Conservation (phyloP, 2,329 filamentous ascomycete species). For the Penicillium brasilianum region DNA sequence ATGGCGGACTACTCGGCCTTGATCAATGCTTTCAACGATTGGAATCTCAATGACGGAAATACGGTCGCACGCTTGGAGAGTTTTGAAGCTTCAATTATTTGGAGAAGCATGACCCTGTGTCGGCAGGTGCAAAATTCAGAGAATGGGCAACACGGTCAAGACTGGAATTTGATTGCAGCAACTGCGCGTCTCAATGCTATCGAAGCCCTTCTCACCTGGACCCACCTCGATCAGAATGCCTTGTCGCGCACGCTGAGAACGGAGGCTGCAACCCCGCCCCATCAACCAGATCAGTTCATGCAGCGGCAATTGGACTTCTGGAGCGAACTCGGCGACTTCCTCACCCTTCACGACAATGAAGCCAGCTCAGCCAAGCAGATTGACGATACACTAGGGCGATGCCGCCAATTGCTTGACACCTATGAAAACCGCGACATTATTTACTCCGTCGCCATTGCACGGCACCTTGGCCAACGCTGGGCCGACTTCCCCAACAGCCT, state of each 20-base stretch:
- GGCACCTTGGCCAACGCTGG: conserved; percentile 72
- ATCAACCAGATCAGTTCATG: conserved; percentile 57
- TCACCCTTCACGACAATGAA: conserved; percentile 67
- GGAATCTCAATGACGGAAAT: conserved; percentile 44
- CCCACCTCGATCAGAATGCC: conserved; percentile 62
- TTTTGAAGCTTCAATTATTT: conserved; percentile 64
- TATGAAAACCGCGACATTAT: conserved; percentile 88
- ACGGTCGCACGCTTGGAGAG: conserved; percentile 52
- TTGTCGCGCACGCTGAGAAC: conserved; percentile 51
- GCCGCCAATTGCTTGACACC: conserved; percentile 75
- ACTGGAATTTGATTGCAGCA: conserved; percentile 67
- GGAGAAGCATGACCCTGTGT: conserved; percentile 62
- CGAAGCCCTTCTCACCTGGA: conserved; percentile 76
- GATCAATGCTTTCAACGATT: conserved; percentile 55
- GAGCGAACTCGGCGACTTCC: conserved; percentile 75
- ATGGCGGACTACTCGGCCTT: conserved; percentile 71
- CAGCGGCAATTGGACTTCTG: conserved; percentile 78
- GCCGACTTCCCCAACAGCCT: conserved; percentile 63
- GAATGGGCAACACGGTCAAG: conserved; percentile 45
- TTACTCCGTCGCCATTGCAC: conserved; percentile 82
- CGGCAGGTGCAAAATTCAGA: conserved; percentile 47
- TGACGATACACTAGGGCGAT: conserved; percentile 67
- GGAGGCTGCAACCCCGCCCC: conserved; percentile 42
- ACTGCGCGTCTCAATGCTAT: conserved; percentile 75
- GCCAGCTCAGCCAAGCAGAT: conserved; percentile 60